Base-by-base conservation (phyloP, 441 rosid genomes). In the Biscutella auriculata region DNA sequence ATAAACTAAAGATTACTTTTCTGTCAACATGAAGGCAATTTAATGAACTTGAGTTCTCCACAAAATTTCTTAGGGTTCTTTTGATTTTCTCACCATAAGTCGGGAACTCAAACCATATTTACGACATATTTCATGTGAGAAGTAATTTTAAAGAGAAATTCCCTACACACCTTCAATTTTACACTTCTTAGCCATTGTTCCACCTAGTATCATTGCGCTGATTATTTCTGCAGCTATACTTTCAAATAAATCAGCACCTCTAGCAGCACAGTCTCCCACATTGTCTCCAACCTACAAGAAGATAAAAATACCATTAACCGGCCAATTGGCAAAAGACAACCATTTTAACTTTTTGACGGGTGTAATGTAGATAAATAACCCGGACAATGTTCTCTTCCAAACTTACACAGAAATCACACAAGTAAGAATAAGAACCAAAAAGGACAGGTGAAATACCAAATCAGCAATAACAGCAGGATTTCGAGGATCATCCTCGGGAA, bases 191-290 rank as follows among this genome's bases (percentile, higher is more conserved):
- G 96, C 96, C 99, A 89, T 89, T 67, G 99, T 82, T 78, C 95
- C 99, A 37, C 97, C 97, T 47, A 93, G 85, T 73, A 93, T 93
- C 99, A 93, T 93, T 52, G 99, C 96, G 73, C 97, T 93, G 55
- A 93, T 85, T 55, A 89, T 93, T 83, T 93, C 99, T 67, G 97
- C 99, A 15, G 97, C 99, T 60, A 93, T 93, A 71, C 99, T 93
- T 82, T 93, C 99, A 72, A 93, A 93, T 65, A 93, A 95, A 79
- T 93, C 95, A 68, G 99, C 99, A 66, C 99, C 99, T 60, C 97
- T 78, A 53, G 97, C 97, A 74, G 99, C 99, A 79, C 97, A 93
- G 74, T 93, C 99, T 50, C 97, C 99, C 54, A 93, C 99, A 76
- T 93, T 93, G 70, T 89, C 97, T 69, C 97, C 96, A 65, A 93